Percentiles rank a stretch among this genome's conserved stretches.
These are phyloP conservation scores for Naganishia kalamii DNA, from an alignment of 768 basidiomycete species.

Conservation along the genomic window DNA sequence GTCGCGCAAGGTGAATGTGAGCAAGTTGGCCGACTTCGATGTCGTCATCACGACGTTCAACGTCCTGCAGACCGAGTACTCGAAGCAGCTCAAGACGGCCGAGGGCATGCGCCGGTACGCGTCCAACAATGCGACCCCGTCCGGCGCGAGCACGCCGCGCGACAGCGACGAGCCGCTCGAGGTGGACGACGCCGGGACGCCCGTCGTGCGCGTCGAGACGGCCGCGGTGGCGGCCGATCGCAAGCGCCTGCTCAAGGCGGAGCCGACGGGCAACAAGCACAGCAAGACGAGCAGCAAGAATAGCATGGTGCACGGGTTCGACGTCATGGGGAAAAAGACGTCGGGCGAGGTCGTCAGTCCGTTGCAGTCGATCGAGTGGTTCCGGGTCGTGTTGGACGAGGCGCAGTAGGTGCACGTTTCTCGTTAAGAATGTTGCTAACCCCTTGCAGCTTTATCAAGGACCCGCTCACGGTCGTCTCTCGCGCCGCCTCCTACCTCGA, in stretches of 20 bases:
- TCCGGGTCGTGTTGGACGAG: constrained; percentile 85
- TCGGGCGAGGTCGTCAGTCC: constrained; percentile 62
- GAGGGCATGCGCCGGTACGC: constrained; percentile 33
- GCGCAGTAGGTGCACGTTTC: constrained; percentile 67
- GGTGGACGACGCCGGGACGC: constrained; percentile 60
- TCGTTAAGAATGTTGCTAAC: not conserved
- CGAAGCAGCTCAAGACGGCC: constrained; percentile 70
- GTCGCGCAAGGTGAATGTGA: constrained; percentile 73
- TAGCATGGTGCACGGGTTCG: constrained; percentile 58
- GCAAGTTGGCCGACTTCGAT: constrained; percentile 85
- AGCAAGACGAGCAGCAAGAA: constrained; percentile 59
- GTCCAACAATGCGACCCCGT: not conserved
- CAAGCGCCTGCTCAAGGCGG: constrained; percentile 34
- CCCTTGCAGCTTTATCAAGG: constrained; percentile 78
- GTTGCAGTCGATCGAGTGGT: constrained; percentile 92
- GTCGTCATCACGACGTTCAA: constrained; percentile 96
- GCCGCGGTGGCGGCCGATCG: constrained; percentile 39
- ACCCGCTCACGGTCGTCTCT: constrained; percentile 85
- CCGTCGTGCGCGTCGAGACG: constrained; percentile 56
- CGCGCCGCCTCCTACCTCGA: constrained; percentile 90
- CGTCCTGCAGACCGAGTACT: constrained; percentile 88
- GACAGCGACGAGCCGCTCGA: constrained; percentile 26
- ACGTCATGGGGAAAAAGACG: constrained; percentile 52
- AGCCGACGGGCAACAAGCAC: constrained; percentile 44
- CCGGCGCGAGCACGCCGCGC: constrained; percentile 8